Conservation (phyloP, 306 rosid genomes). For the Elaeagnus macrophylla region DNA sequence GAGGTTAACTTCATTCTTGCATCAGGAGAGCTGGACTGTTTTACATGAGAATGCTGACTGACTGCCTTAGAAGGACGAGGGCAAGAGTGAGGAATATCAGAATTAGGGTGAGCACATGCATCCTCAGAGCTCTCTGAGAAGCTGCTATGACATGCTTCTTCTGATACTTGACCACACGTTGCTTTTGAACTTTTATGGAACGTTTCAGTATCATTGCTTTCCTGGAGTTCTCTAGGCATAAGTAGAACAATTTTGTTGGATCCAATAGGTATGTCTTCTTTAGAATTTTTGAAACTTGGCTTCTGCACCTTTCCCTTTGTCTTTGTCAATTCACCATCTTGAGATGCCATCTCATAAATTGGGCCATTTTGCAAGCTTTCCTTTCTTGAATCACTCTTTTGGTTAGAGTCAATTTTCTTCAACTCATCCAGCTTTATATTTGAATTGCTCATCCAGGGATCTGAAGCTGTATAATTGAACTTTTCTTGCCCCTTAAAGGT, state of each 20-base stretch:
- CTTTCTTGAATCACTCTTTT: conserved; percentile 25
- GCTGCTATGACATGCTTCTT: conserved; percentile 30
- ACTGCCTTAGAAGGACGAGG: conserved; percentile 31
- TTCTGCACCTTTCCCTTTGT: conserved; percentile 28
- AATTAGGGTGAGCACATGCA: conserved; percentile 15
- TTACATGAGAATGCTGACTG: conserved; percentile 25
- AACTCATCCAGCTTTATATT: conserved; percentile 23
- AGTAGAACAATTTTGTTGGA: conserved; percentile 45
- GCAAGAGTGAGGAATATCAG: conserved; percentile 32
- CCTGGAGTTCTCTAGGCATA: conserved; percentile 35
- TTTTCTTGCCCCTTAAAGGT: conserved; percentile 25
- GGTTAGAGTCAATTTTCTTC: conserved; percentile 25
- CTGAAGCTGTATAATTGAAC: conserved; percentile 24
- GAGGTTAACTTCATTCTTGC: conserved; percentile 10
- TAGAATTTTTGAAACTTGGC: conserved; percentile 21
- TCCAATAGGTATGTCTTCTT: conserved; percentile 27
- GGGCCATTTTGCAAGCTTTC: conserved; percentile 18
- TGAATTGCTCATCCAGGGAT: conserved; percentile 25
- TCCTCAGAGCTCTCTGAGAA: conserved; percentile 22
- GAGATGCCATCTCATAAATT: conserved; percentile 30
- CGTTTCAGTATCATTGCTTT: conserved; percentile 29
- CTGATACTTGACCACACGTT: conserved; percentile 30
- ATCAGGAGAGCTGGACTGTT: conserved; percentile 25
- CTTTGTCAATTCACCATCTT: conserved; percentile 27
- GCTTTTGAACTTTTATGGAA: conserved; percentile 22